Evolutionary conservation across 805 yeast species (phyloP), one percentile per base, ranked within the genome.

Genomic region (Spencermartinsiella europaea): DNA sequence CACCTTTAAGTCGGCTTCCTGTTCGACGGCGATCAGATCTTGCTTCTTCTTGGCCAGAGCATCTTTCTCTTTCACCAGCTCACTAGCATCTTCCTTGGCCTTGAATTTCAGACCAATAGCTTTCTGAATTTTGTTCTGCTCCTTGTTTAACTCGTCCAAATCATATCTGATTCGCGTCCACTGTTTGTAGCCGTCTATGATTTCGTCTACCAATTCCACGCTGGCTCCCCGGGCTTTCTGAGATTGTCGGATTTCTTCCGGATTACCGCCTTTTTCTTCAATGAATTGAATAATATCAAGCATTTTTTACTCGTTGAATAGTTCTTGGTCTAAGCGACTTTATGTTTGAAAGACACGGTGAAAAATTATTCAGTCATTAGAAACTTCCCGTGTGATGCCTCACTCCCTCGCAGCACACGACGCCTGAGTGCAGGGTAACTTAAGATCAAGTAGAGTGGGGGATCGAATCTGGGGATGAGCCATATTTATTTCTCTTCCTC

Each of bases 221-320:
- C 93, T 73, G 58, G 79, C 98, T 52, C 95, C 95, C 75, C 99
- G 88, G 52, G 95, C 95, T 67, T 73, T 80, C 70, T 93, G 99
- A 34, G 97, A 90, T 62, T 73, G 79, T 66, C 84, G 84, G 65
- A 93, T 88, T 45, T 73, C 73, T 57, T 90, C 91, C 37, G 99
- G 96, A 67, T 90, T 80, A 53, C 99, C 99, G 49, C 99, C 99
- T 71, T 89, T 91, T 65, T 93, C 99, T 58, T 82, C 95, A 58
- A 93, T 83, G 66, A 93, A 93, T 64, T 85, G 85, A 56, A 83
- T 74, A 56, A 93, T 87, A 68, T 93, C 99, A 70, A 93, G 81
- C 99, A 93, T 91, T 46, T 34, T 49, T 27, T 36, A 21, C 33
- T 17, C 38, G 38, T 35, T 15, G 17, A 35, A 8, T 35, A 16